Evolutionary conservation across 2,329 filamentous ascomycete species (phyloP), one percentile per base, ranked within the genome.

Genomic region (Bipolaris zeicola): DNA sequence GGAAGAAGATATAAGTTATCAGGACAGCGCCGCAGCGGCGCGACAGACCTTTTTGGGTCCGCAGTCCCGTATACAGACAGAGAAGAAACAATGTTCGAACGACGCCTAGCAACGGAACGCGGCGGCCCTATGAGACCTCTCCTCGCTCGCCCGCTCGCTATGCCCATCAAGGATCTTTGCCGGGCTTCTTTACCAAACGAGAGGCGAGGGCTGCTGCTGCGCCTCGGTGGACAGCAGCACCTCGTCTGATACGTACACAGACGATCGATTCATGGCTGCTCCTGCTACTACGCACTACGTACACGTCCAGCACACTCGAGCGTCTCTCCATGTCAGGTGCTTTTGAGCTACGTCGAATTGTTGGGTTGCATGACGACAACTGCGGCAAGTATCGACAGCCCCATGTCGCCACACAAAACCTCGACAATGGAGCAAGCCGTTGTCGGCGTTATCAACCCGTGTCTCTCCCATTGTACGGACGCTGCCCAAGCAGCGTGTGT

Each of bases 1-100:
- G 22, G 46, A 49, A 53, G 51, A 58, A 60, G 57, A 69, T 72
- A 70, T 73, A 73, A 69, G 60, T 62, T 55, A 57, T 43, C 41
- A 58, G 18, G 57, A 55, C 49, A 63, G 63, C 62, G 62, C 66
- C 58, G 58, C 50, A 51, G 42, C 33, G 41, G 46, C 47, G 28
- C 46, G 46, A 38, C 31, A 26, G 43, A 26, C 45, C 18, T 38
- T 41, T 46, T 45, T 26, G 49, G 45, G 45, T 45, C 37, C 54
- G 46, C 52, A 22, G 47, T 55, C 41, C 28, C 28, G 45, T 46
- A 31, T 5, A 22, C 43, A 50, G 53, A 55, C 26, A 28, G 26
- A 28, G 7, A 28, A 55, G 45, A 47, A 50, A 52, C 39, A 52
- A 22, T 54, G 24, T 14, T 51, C 34, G 41, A 48, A 48, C 46